A percentile compares a stretch with the other conserved stretches of the same genome.
phyloP scores from a whole-genome alignment of 202 grass and related monocot species.

The Carex arenaria region DNA sequence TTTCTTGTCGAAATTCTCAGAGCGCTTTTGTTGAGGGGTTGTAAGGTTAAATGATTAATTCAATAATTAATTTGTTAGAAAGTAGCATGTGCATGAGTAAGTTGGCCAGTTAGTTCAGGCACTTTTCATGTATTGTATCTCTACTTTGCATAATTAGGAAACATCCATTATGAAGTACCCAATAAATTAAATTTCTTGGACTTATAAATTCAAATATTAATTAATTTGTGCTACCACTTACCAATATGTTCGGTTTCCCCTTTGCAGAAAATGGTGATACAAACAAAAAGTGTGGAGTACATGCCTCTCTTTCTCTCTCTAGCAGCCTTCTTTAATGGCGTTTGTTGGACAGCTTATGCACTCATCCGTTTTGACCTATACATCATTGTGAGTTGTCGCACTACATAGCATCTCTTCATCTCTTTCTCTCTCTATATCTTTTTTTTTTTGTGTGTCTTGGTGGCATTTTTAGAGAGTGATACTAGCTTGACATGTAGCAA shows the following conservation, averaged over 20 bases:
- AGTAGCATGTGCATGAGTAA: constrained; percentile 20
- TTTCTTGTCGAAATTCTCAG: background rate
- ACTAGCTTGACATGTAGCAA: constrained; percentile 4
- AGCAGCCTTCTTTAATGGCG: constrained; percentile 66
- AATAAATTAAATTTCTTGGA: background rate
- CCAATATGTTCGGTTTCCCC: background rate
- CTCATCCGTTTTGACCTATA: constrained; percentile 84
- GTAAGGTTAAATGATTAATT: background rate
- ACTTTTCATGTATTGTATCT: constrained; percentile 11
- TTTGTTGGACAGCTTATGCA: constrained; percentile 85
- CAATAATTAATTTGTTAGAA: constrained; percentile 13
- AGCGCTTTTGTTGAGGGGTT: background rate
- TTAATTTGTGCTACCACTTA: too few species aligned
- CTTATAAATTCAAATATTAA: background rate
- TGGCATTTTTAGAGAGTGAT: constrained; percentile 16
- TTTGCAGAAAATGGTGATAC: constrained; percentile 86
- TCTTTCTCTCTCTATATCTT: background rate
- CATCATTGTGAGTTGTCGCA: constrained; percentile 58
- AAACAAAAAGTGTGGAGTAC: constrained; percentile 93
- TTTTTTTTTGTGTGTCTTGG: background rate
- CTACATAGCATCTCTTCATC: background rate
- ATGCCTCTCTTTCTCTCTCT: constrained; percentile 82
- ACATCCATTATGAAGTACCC: background rate
- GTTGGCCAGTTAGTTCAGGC: constrained; percentile 19
- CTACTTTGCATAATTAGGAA: constrained; percentile 6